Evolutionary conservation across 2,329 filamentous ascomycete species (phyloP).

Genomic region (Tolypocladium paradoxum): DNA sequence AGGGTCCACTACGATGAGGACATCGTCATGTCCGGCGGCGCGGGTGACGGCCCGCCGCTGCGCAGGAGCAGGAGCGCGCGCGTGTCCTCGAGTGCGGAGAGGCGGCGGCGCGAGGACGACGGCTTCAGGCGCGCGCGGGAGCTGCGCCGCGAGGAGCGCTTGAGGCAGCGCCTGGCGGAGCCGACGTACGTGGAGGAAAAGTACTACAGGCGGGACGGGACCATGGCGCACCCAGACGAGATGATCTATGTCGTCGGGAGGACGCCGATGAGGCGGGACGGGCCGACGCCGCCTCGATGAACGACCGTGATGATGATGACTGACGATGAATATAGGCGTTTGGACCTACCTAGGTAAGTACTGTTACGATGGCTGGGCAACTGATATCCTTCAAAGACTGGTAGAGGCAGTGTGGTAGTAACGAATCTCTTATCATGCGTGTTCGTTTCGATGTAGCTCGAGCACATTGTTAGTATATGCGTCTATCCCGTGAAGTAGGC

Average conservation of each 20-base stretch:
- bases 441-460: not conserved
- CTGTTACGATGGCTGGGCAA: not conserved
- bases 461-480: not conserved
- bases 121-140: not conserved
- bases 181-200: conserved; percentile 8
- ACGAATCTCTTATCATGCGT: not conserved
- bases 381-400: too few species aligned
- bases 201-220: conserved; percentile 9
- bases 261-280: not conserved
- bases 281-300: not conserved
- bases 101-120: conserved; percentile 5
- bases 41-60: not conserved
- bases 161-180: conserved; percentile 4
- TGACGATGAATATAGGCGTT: not conserved
- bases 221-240: conserved; percentile 4
- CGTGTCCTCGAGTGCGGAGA: conserved; percentile 6
- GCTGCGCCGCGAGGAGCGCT: conserved; percentile 5
- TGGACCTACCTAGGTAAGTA: too few species aligned
- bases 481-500: not conserved
- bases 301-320: not conserved
- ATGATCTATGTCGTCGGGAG: conserved; percentile 1
- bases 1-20: not conserved
- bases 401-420: not conserved
- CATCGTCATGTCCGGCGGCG: not conserved
- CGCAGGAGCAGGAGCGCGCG: conserved; percentile 4